A percentile compares a stretch with the other conserved stretches of the same genome.
Evolutionary conservation across 2,329 filamentous ascomycete genomes (phyloP).

Genomic region (Byssoonygena ceratinophila): DNA sequence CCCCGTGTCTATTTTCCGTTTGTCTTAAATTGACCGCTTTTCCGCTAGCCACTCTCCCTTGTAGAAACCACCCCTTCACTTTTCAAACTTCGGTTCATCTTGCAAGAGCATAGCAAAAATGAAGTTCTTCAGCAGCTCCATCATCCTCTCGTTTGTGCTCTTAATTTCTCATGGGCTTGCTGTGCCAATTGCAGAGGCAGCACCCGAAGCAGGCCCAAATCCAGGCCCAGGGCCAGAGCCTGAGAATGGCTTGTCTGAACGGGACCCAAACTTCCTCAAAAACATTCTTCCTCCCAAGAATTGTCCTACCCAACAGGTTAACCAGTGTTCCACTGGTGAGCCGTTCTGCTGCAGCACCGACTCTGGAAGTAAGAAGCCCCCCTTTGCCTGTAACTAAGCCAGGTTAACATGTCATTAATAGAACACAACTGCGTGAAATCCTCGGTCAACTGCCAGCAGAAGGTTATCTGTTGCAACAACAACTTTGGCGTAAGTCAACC

Average conservation of each 20-base stretch:
- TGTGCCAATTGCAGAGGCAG: slow-evolving; percentile 12
- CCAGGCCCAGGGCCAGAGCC: slow-evolving; percentile 7
- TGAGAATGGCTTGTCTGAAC: not conserved
- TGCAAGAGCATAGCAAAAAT: slow-evolving; percentile 8
- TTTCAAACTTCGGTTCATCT: not conserved
- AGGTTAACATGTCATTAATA: not conserved
- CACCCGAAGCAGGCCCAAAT: not conserved
- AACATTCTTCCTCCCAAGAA: not conserved
- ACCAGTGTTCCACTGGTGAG: slow-evolving; percentile 14
- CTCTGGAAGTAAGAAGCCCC: slow-evolving; percentile 8
- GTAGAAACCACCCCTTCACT: not conserved
- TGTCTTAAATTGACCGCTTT: slow-evolving; percentile 7
- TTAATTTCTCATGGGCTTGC: slow-evolving; percentile 14
- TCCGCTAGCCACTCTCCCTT: not conserved
- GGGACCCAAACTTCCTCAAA: not conserved
- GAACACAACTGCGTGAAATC: slow-evolving; percentile 14
- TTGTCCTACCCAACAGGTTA: slow-evolving; percentile 7
- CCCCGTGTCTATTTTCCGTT: not conserved
- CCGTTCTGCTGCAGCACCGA: slow-evolving; percentile 15
- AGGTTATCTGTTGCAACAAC: slow-evolving; percentile 17
- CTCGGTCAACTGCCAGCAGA: slow-evolving; percentile 12
- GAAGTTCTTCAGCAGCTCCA: slow-evolving; percentile 13
- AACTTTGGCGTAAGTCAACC: slow-evolving; percentile 14
- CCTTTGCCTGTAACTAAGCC: not conserved
- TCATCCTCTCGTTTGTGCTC: slow-evolving; percentile 12